Base-by-base conservation (phyloP, 345 rosid genomes). In the Ceriops decandra region DNA sequence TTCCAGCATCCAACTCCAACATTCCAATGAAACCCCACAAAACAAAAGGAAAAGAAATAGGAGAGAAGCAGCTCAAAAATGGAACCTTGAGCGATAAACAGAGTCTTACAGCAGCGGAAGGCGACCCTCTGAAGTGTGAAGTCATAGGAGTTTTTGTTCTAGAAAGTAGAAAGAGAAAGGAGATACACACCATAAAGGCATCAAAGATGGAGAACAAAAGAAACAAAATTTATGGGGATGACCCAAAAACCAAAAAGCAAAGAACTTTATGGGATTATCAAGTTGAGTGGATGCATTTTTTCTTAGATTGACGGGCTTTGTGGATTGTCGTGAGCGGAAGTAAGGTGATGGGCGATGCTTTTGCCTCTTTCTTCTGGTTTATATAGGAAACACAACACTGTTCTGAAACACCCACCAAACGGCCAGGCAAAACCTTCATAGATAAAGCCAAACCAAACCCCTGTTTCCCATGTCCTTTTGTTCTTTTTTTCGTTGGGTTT, bases 41-140 rank as follows among this genome's bases (percentile, higher is more conserved):
- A 47, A 63, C 11, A 65, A 59, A 27, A 36, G 0, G 26, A 31
- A 51, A 32, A 32, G 28, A 19, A 53, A 8, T 52, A 21, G n/a
- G 21, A 57, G 0, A 20, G 2, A 38, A 53, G 3, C 32, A 52
- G 30, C 31, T n/a, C 24, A n/a, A 32, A 32, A 30, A 19, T 10
- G 49, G 35, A 71, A 16, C 6, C 24, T 5, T 7, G 32, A 53
- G 57, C 53, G 72, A 72, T 51, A 42, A 3, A 42, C 0, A 30
- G 59, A 68, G 53, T 68, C 80, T 77, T 78, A 80, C 82, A 35
- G 52, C 62, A 49, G 27, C 28, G 5, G 32, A 42, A 42, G 17
- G 17, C 3, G 17, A 42, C 5, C 15, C 5, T 11, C 49, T 61
- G 31, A 62, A 53, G 49, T 61, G 57, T 28, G 70, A 15, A 35